Percentiles rank a stretch among this genome's conserved stretches.
Evolutionary conservation across 352 stramenopile genomes (phyloP).

Genomic region (Phytophthora colocasiae): DNA sequence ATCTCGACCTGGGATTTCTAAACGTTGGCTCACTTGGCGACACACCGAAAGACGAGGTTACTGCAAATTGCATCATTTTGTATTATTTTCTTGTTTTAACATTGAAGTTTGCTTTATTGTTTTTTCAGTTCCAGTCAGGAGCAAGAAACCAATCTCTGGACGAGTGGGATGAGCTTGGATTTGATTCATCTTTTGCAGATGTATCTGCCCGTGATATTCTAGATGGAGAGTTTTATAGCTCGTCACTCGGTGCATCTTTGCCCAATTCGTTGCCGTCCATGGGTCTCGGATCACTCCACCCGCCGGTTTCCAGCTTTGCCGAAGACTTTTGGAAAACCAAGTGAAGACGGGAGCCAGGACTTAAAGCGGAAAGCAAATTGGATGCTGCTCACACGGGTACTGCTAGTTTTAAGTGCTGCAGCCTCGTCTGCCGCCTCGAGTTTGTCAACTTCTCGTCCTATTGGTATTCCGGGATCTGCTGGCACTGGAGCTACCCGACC

Average conservation of each 20-base stretch:
- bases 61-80: conserved; percentile 6
- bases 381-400: conserved; percentile 15
- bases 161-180: conserved; percentile 89
- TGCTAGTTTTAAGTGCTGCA: conserved; percentile 4
- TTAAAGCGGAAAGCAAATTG: conserved; percentile 51
- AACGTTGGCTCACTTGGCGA: conserved; percentile 87
- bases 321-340: conserved; percentile 87
- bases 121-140: conserved; percentile 61
- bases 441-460: conserved; percentile 76
- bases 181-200: conserved; percentile 83
- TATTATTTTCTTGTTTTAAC: neutral
- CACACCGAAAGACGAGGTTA: conserved; percentile 82
- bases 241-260: conserved; percentile 83
- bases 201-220: conserved; percentile 81
- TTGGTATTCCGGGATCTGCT: conserved; percentile 79
- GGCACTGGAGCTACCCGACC: conserved; percentile 38
- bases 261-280: conserved; percentile 90
- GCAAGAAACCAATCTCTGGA: conserved; percentile 79
- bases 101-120: neutral
- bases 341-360: conserved; percentile 58
- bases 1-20: conserved; percentile 88
- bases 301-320: conserved; percentile 83
- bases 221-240: conserved; percentile 84
- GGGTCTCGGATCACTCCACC: conserved; percentile 85
- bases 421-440: conserved; percentile 34